phyloP scores from a whole-genome alignment of 2,329 filamentous ascomycete genomes.

The Paradendryphiella salina region DNA sequence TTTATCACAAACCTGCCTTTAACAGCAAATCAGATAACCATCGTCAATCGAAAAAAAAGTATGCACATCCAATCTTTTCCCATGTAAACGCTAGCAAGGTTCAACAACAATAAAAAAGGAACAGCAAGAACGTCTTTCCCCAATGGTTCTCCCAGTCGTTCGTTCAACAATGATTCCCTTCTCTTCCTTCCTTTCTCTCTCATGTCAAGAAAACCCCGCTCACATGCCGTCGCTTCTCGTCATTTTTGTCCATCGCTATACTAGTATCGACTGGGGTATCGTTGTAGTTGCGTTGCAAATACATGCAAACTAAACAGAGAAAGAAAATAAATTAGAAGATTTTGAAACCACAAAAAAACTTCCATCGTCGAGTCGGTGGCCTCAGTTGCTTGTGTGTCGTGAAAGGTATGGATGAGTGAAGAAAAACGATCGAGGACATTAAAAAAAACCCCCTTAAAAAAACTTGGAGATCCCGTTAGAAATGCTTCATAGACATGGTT shows the following conservation, averaged over 20 bases:
- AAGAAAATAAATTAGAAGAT: background rate
- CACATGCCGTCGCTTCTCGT: background rate
- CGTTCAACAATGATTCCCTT: background rate
- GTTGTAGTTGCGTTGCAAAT: constrained; percentile 21
- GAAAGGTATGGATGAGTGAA: constrained; percentile 9
- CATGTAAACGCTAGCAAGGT: background rate
- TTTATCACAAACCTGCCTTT: too few species aligned
- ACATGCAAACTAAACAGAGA: constrained; percentile 40
- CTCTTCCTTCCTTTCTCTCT: constrained; percentile 10
- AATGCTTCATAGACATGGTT: constrained; percentile 29
- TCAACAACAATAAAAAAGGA: background rate
- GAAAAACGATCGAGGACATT: constrained; percentile 38
- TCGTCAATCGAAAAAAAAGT: too few species aligned
- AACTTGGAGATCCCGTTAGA: constrained; percentile 31
- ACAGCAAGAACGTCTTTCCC: too few species aligned
- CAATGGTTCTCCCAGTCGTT: too few species aligned
- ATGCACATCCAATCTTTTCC: too few species aligned
- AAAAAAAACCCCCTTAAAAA: constrained; percentile 20
- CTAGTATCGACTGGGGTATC: constrained; percentile 45
- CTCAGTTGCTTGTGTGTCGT: constrained; percentile 3
- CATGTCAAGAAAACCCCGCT: too few species aligned
- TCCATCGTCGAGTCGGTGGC: too few species aligned
- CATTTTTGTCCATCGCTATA: constrained; percentile 17
- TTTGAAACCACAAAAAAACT: constrained; percentile 19
- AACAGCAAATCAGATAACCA: too few species aligned